Base-by-base conservation (phyloP, 2,329 filamentous ascomycete species). In the Pleomassaria siparia region DNA sequence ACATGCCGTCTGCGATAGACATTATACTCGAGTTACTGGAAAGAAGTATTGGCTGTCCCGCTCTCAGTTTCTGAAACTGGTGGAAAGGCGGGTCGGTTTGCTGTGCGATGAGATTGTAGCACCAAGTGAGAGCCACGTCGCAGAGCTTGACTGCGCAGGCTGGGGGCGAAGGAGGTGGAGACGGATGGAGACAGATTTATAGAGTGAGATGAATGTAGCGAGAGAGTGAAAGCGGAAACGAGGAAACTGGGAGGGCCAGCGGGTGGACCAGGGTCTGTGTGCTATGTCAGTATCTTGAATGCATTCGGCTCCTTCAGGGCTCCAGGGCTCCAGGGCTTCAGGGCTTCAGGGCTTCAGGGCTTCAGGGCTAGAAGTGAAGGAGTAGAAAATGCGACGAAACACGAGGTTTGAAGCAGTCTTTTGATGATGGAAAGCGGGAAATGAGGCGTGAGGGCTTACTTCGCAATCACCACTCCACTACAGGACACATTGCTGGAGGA, bases 391-490 rank as follows among this genome's bases (percentile, higher is more conserved):
- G n/a, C n/a, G n/a, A n/a, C n/a, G n/a, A n/a, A n/a, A n/a, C n/a
- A n/a, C n/a, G n/a, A n/a, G n/a, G n/a, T n/a, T n/a, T n/a, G n/a
- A n/a, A n/a, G n/a, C n/a, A n/a, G n/a, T n/a, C n/a, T n/a, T n/a
- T n/a, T n/a, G n/a, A n/a, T n/a, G 21, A 25, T n/a, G 16, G 12
- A 26, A 10, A n/a, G 37, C 11, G 16, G 29, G n/a, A 10, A 22
- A 25, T 22, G 26, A 32, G 29, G 4, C 5, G 20, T 16, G 20
- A 43, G 13, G 11, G 24, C 52, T 43, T 52, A 59, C 55, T 48
- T 59, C 54, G 55, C 55, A 41, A 40, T 54, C 44, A 55, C 41
- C 47, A 49, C 26, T 32, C 36, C 28, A 26, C 45, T 53, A 59
- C 48, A 56, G 54, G 36, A 53, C 44, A 40, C 55, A 59, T 59